Percentiles rank a stretch among this genome's conserved stretches.
Conservation (phyloP, 768 basidiomycete species). For the Trametes punicea region DNA sequence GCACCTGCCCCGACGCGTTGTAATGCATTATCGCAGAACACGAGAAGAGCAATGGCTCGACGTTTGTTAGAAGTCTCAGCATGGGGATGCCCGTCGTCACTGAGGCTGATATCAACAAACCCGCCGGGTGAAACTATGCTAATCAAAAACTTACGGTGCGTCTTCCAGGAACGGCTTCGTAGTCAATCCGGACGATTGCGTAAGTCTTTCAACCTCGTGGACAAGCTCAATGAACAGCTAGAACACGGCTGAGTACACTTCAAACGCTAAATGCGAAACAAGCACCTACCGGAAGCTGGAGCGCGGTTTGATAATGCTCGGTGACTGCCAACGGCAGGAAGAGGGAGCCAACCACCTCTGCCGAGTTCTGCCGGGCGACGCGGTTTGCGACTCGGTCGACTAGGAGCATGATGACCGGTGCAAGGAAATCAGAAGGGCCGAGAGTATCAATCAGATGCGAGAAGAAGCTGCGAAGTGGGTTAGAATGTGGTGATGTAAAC, state of each 20-base stretch:
- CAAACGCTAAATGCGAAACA: background rate
- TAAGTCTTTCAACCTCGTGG: conserved; percentile 58
- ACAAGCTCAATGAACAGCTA: conserved; percentile 65
- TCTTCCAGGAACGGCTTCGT: conserved; percentile 52
- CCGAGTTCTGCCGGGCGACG: conserved; percentile 55
- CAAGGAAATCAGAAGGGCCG: conserved; percentile 75
- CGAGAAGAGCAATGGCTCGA: conserved; percentile 64
- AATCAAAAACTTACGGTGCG: conserved; percentile 42
- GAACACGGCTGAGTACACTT: background rate
- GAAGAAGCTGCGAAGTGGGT: conserved; percentile 65
- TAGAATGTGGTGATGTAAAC: background rate
- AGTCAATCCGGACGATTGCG: conserved; percentile 37
- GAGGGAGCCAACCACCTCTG: conserved; percentile 58
- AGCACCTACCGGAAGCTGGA: conserved; percentile 52
- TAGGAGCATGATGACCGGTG: conserved; percentile 80
- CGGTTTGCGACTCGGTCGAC: conserved; percentile 75
- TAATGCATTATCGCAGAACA: conserved; percentile 57
- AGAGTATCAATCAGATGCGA: conserved; percentile 81
- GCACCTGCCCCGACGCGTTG: conserved; percentile 32
- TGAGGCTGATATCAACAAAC: conserved; percentile 23
- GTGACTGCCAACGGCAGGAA: conserved; percentile 65
- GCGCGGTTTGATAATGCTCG: conserved; percentile 46
- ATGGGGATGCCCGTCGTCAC: conserved; percentile 59
- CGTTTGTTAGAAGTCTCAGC: conserved; percentile 45
- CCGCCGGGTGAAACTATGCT: background rate